A percentile compares a stretch with the other conserved stretches of the same genome.
phyloP scores from a whole-genome alignment of 2,329 filamentous ascomycete species.

The Drechmeria coniospora region DNA sequence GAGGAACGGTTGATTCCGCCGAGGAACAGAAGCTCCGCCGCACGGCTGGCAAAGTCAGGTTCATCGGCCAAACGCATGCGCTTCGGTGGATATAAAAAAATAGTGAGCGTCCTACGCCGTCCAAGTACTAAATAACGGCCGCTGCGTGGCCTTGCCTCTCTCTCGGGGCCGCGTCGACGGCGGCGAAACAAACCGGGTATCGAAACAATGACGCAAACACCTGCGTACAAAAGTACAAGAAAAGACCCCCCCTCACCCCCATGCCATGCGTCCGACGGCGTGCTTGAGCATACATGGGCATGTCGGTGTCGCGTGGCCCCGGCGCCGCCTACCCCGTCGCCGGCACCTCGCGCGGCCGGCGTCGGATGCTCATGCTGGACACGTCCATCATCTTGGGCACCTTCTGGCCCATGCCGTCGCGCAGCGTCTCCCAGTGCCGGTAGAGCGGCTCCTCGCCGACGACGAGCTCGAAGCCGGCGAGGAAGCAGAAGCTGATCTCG shows the following conservation, averaged over 20 bases:
- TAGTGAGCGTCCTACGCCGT: too few relatives aligned
- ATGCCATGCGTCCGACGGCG: too few relatives aligned
- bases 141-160: too few relatives aligned
- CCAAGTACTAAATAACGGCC: too few relatives aligned
- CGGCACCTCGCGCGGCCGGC: constrained; percentile 5
- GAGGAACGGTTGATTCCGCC: too few relatives aligned
- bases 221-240: too few relatives aligned
- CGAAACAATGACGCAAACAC: constrained; percentile 1
- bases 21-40: too few relatives aligned
- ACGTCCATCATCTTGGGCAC: constrained; percentile 12
- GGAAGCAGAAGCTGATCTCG: constrained; percentile 79
- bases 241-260: background rate
- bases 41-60: too few relatives aligned
- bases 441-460: constrained; percentile 19
- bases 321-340: too few relatives aligned
- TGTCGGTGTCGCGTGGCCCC: constrained; percentile 2
- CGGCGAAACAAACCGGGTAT: constrained; percentile 1
- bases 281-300: background rate
- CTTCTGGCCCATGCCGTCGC: constrained; percentile 12
- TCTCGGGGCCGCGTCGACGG: too few relatives aligned
- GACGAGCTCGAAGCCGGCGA: constrained; percentile 72
- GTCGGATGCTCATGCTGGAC: constrained; percentile 13
- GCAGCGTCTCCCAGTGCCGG: constrained; percentile 18
- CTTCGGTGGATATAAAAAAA: too few relatives aligned
- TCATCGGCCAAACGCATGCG: too few relatives aligned